Conservation (phyloP, 257 asterid species). For the Fraxinus quadrangulata region DNA sequence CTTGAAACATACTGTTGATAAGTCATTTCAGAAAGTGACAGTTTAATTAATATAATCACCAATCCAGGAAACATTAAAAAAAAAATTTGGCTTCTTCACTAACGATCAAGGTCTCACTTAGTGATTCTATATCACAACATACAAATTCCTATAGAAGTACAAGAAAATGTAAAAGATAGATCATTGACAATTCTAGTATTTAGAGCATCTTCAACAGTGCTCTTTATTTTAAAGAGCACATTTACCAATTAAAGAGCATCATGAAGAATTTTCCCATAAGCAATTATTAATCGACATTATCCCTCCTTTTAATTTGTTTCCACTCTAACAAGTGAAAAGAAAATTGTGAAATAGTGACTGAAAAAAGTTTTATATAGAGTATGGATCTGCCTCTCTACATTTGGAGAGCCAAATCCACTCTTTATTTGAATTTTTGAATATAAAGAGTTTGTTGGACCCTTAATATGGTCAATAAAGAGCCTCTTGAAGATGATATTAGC, state of each 20-base stretch:
- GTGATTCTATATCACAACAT: slow-evolving; percentile 7
- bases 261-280: background rate
- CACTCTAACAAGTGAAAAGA: background rate
- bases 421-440: background rate
- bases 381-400: background rate
- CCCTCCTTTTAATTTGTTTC: background rate
- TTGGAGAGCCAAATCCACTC: background rate
- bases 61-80: slow-evolving; percentile 11
- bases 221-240: background rate
- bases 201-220: background rate
- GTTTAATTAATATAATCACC: slow-evolving; percentile 20
- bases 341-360: background rate
- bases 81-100: background rate
- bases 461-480: background rate
- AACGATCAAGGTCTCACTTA: background rate
- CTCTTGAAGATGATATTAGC: background rate
- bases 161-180: background rate
- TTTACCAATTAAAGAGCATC: background rate
- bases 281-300: background rate
- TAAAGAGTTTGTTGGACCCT: background rate
- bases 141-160: slow-evolving; percentile 6
- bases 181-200: background rate
- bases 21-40: slow-evolving; percentile 21
- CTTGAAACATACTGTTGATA: slow-evolving; percentile 67
- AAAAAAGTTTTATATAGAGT: background rate